Base-by-base conservation (phyloP, 345 rosid species). In the Adansonia digitata region DNA sequence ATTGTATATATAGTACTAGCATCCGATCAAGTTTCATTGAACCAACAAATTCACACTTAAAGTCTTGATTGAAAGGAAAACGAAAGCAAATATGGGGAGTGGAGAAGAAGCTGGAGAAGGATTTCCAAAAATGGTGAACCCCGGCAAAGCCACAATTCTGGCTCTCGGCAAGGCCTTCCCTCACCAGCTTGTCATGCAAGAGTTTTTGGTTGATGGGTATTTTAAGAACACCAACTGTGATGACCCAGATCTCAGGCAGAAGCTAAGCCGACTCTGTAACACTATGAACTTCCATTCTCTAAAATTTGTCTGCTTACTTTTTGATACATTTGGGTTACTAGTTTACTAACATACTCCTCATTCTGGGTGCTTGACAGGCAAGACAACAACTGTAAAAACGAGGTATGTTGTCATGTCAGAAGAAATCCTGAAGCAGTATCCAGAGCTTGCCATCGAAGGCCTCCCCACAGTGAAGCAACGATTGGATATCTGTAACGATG, bases 321-420 rank as follows among this genome's bases (percentile, higher is more conserved):
- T 8, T 67, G 37, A 45, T 26, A n/a, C 40, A 26, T 27, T 15
- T 45, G 5, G 12, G 45, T 63, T 63, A 34, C 40, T 2, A 29
- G 8, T 7, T 42, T 48, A 7, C 53, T 48, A 14, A 31, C 35
- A 15, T 80, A 11, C 56, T 39, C 73, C 72, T 53, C 63, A 60
- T 31, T 15, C 9, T 57, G 61, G 65, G 64, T 42, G 40, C 17
- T 71, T 74, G 61, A 35, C 84, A 95, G 99, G 99, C 83, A 88
- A 92, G 89, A 90, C 99, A 48, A 95, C 98, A 5, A 93, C 97
- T 0, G 97, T 96, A 49, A 96, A 90, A 79, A 93, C 98, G 53
- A 89, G 99, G 81, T 96, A 90, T 70, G 97, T 89, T 74, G 99
- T 96, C 12, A 93, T 96, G 98, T 96, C 98, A 0, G 97, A 93